Percentiles rank a stretch among this genome's conserved stretches.
phyloP scores from a whole-genome alignment of 2,329 filamentous ascomycete genomes.

The Leptographium flavum region DNA sequence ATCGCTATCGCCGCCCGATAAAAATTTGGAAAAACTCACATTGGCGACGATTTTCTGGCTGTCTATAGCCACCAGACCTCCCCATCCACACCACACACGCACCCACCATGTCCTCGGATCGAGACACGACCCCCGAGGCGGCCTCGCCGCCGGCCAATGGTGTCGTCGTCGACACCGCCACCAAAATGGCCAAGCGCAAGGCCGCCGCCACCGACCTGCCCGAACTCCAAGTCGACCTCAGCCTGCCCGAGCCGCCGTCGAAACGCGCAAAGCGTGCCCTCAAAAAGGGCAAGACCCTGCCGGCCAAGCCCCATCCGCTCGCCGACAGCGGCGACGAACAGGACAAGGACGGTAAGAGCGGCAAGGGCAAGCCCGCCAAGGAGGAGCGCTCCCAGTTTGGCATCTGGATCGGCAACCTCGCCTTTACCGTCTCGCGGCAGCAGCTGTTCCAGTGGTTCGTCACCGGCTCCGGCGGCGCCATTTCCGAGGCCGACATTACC shows the following conservation, averaged over 20 bases:
- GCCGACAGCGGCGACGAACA: constrained; percentile 4
- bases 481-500: constrained; percentile 60
- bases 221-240: constrained; percentile 80
- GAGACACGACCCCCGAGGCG: not conserved
- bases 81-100: not conserved
- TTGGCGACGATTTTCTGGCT: no score
- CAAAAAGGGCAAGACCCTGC: constrained; percentile 62
- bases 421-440: constrained; percentile 63
- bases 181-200: constrained; percentile 75
- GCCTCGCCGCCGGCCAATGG: not conserved
- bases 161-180: constrained; percentile 12
- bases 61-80: no score
- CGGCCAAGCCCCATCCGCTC: constrained; percentile 22
- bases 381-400: constrained; percentile 61
- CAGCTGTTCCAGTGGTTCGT: constrained; percentile 72
- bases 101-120: not conserved
- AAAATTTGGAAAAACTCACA: not conserved
- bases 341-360: constrained; percentile 5
- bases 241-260: constrained; percentile 82
- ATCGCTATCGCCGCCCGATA: not conserved
- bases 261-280: constrained; percentile 83
- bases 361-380: constrained; percentile 23
- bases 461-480: constrained; percentile 50
- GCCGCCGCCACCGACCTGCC: constrained; percentile 26
- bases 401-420: constrained; percentile 91